phyloP scores from a whole-genome alignment of 768 basidiomycete species.

The Phaeotremella skinneri region DNA sequence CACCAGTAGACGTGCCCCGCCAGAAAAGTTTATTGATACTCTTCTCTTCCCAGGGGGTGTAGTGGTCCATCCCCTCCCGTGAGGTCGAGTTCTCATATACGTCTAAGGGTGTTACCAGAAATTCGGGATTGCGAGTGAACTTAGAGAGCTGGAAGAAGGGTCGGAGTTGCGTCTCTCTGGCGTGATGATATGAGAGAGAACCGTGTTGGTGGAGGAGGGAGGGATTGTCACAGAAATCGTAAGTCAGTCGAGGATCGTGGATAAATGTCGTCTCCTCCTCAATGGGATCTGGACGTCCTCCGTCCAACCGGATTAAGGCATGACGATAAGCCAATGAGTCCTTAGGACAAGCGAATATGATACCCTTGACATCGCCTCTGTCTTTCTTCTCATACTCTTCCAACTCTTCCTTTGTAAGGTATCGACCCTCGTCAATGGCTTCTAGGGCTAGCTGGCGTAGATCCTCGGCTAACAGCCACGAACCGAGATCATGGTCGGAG shows the following conservation, averaged over 20 bases:
- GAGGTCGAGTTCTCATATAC: slow-evolving; percentile 44
- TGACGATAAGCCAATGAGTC: slow-evolving; percentile 8
- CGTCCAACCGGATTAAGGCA: background rate
- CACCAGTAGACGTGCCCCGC: slow-evolving; percentile 52
- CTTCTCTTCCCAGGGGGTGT: slow-evolving; percentile 51
- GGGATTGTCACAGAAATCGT: slow-evolving; percentile 46
- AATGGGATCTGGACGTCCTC: background rate
- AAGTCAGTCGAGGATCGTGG: slow-evolving; percentile 35
- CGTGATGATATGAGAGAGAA: slow-evolving; percentile 40
- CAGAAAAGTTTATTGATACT: slow-evolving; percentile 51
- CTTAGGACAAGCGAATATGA: slow-evolving; percentile 44
- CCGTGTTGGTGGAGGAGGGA: slow-evolving; percentile 37
- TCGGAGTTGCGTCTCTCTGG: slow-evolving; percentile 41
- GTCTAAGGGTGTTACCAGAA: slow-evolving; percentile 47
- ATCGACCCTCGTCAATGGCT: slow-evolving; percentile 28
- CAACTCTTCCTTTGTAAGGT: slow-evolving; percentile 33
- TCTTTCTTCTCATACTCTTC: slow-evolving; percentile 40
- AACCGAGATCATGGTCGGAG: slow-evolving; percentile 49
- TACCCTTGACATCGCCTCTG: slow-evolving; percentile 21
- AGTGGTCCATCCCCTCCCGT: slow-evolving; percentile 21
- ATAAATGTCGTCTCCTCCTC: slow-evolving; percentile 43
- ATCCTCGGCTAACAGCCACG: slow-evolving; percentile 45
- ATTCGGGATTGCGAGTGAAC: slow-evolving; percentile 40
- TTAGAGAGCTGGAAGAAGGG: slow-evolving; percentile 50
- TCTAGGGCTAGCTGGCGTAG: slow-evolving; percentile 27